Percentiles rank a stretch among this genome's conserved stretches.
phyloP scores from a whole-genome alignment of 2,329 filamentous ascomycete genomes.

The Plenodomus tracheiphilus region DNA sequence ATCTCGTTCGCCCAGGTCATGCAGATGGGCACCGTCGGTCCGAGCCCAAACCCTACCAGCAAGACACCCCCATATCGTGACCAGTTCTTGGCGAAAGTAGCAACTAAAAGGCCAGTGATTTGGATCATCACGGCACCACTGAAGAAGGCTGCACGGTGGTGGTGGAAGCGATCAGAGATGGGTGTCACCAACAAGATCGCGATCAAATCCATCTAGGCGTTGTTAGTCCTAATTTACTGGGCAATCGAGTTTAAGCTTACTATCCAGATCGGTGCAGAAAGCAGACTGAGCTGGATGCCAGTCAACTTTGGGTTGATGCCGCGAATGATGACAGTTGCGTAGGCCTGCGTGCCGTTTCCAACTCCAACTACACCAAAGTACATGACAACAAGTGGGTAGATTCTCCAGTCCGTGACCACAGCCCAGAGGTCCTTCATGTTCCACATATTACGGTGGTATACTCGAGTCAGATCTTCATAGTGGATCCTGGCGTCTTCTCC shows the following conservation, averaged over 20 bases:
- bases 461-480: conserved; percentile 78
- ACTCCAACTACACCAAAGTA: conserved; percentile 95
- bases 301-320: conserved; percentile 75
- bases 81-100: conserved; percentile 81
- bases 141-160: conserved; percentile 79
- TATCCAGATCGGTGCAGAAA: conserved; percentile 92
- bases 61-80: conserved; percentile 85
- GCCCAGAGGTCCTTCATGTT: conserved; percentile 67
- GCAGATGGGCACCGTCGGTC: conserved; percentile 87
- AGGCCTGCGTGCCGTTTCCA: conserved; percentile 86
- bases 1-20: conserved; percentile 94
- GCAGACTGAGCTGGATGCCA: conserved; percentile 74
- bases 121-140: conserved; percentile 74
- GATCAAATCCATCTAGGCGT: conserved; percentile 74
- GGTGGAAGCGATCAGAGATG: conserved; percentile 84
- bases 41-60: conserved; percentile 86
- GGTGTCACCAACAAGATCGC: conserved; percentile 85
- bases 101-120: conserved; percentile 77
- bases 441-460: conserved; percentile 79
- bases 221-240: conserved; percentile 8
- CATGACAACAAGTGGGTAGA: conserved; percentile 87
- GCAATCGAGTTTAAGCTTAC: conserved; percentile 53
- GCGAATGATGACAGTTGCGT: conserved; percentile 83
- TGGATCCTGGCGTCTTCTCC: conserved; percentile 80
- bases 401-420: conserved; percentile 81